Evolutionary conservation across 176 grass and related monocot species (phyloP), one percentile per base, ranked within the genome.

Genomic region (Typha latifolia): DNA sequence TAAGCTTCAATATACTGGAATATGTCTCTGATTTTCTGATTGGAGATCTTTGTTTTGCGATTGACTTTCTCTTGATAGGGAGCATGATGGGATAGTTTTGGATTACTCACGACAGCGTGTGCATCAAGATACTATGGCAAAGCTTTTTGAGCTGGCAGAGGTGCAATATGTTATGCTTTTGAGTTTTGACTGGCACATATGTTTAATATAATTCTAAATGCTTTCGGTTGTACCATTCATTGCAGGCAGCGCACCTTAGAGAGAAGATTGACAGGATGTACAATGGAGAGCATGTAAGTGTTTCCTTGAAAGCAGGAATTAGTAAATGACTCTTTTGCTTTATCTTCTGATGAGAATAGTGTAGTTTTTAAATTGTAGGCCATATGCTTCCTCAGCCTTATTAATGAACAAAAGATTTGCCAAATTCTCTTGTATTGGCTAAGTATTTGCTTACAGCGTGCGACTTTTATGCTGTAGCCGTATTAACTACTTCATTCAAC

Each of bases 261-360:
- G 78, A 93, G 77, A 99, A 93, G 81, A 77, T 99, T 12, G 86
- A 79, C 14, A 99, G 77, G 65, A 93, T 99, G 94, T 99, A 90
- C 69, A 72, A 56, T 66, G 89, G 94, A 26, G 86, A 90, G 0
- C 76, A 72, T 77, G 89, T 97, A 75, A 47, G 63, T 61, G 22
- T 62, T 4, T 56, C 2, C 43, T 8, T 34, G 19, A 12, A 13
- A 29, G 56, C 18, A 34, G 11, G 51, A 34, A 4, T 51, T 65
- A 32, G 48, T 49, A 15, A 34, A 14, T 50, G 48, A 65, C n/a
- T 20, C 21, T 73, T 62, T 15, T 65, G 15, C 29, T 49, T 4
- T 43, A 5, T 48, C 6, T 68, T 67, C 37, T 68, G 12, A 12
- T 68, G 0, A 75, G 51, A 48, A 7, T 26, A 26, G 24, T 26